Percentiles rank a stretch among this genome's conserved stretches.
phyloP scores from a whole-genome alignment of 345 rosid genomes.

The Linum trigynum region DNA sequence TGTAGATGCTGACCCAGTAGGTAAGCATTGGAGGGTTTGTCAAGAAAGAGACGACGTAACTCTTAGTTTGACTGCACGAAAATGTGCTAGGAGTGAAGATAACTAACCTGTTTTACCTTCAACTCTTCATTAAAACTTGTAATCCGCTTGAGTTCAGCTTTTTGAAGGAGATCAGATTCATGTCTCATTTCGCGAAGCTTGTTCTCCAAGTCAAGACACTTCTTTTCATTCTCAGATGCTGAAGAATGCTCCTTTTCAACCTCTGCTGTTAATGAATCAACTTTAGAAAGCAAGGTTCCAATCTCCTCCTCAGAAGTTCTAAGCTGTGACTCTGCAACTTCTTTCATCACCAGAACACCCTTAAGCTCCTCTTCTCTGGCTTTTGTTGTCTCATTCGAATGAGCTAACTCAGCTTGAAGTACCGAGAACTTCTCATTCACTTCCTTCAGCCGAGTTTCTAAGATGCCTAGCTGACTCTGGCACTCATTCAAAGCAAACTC shows the following conservation, averaged over 20 bases:
- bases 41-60: not conserved
- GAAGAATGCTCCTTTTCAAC: constrained; percentile 23
- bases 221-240: constrained; percentile 22
- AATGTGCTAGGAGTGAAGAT: not conserved
- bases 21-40: not conserved
- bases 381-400: constrained; percentile 36
- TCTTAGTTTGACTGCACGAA: not conserved
- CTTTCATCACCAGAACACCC: constrained; percentile 28
- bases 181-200: constrained; percentile 46
- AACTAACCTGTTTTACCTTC: constrained; percentile 57
- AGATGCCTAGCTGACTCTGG: constrained; percentile 37
- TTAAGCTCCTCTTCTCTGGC: constrained; percentile 40
- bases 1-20: not conserved
- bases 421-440: constrained; percentile 36
- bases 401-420: constrained; percentile 31
- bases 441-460: constrained; percentile 32
- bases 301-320: constrained; percentile 42
- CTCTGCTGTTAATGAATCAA: constrained; percentile 33
- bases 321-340: constrained; percentile 45
- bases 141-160: constrained; percentile 22
- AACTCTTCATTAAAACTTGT: constrained; percentile 30
- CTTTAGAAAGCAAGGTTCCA: constrained; percentile 34
- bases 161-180: constrained; percentile 32
- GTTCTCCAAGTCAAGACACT: constrained; percentile 37
- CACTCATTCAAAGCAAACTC: constrained; percentile 39